These are phyloP conservation scores for Penicillium atrosanguineum DNA, from an alignment of 495 filamentous ascomycete genomes.

Conservation along the genomic window DNA sequence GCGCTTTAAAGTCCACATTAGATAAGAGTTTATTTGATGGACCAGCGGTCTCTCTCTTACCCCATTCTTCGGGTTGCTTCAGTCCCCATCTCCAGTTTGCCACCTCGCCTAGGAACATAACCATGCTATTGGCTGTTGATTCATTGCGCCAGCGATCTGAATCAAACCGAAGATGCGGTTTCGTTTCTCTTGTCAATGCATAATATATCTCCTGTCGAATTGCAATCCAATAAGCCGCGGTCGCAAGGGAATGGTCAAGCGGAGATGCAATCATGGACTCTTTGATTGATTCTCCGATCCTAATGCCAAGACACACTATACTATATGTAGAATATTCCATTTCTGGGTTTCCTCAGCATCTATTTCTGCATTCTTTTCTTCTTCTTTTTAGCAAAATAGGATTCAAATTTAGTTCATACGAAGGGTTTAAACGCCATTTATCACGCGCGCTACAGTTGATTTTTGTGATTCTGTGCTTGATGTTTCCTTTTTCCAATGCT, in stretches of 20 bases:
- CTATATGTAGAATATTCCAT: too few relatives aligned
- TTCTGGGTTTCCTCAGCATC: too few relatives aligned
- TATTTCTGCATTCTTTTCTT: too few relatives aligned
- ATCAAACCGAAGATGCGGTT: constrained; percentile 13
- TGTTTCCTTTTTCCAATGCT: too few relatives aligned
- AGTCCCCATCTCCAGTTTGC: constrained; percentile 25
- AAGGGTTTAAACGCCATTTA: too few relatives aligned
- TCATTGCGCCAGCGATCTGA: constrained; percentile 8
- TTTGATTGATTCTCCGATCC: too few relatives aligned
- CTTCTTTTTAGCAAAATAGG: too few relatives aligned
- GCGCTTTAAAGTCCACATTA: constrained; percentile 5
- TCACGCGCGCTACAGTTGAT: too few relatives aligned
- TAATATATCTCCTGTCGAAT: constrained; percentile 29
- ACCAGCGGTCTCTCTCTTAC: constrained; percentile 6
- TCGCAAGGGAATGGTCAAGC: constrained; percentile 18
- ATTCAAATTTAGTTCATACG: too few relatives aligned
- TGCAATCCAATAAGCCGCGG: constrained; percentile 26
- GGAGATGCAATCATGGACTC: constrained; percentile 24
- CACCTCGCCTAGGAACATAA: constrained; percentile 25
- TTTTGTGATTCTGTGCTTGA: too few relatives aligned
- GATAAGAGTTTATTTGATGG: too few relatives aligned
- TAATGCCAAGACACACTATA: too few relatives aligned
- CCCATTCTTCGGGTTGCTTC: constrained; percentile 15
- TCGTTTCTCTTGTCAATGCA: constrained; percentile 19
- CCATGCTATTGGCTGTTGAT: constrained; percentile 21